Conservation (phyloP, 2,329 filamentous ascomycete genomes). For the Colletotrichum acutatum region DNA sequence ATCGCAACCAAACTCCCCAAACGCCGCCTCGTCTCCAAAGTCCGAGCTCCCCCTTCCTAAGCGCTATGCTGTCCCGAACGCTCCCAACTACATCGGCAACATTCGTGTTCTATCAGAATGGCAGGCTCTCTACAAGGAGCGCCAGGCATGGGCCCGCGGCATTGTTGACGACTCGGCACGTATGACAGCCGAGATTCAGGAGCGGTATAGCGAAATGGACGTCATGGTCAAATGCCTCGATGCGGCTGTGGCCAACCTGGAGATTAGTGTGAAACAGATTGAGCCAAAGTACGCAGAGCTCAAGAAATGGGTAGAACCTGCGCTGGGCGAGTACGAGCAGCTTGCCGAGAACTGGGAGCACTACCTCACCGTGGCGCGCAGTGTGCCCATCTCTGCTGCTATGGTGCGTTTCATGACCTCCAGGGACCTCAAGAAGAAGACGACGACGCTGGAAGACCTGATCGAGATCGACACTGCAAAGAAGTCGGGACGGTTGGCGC, state of each 20-base stretch:
- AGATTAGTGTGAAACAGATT: constrained; percentile 77
- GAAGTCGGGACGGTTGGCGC: constrained; percentile 75
- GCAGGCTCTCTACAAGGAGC: constrained; percentile 85
- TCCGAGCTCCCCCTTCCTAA: constrained; percentile 63
- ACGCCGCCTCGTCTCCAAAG: constrained; percentile 54
- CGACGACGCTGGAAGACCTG: constrained; percentile 77
- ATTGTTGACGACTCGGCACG: constrained; percentile 75
- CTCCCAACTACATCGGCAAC: constrained; percentile 86
- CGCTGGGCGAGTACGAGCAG: constrained; percentile 74
- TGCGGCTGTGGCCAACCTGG: constrained; percentile 87
- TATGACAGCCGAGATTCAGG: constrained; percentile 71
- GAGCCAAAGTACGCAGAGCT: constrained; percentile 78
- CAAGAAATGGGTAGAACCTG: constrained; percentile 75
- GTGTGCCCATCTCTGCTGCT: constrained; percentile 71
- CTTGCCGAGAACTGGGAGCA: constrained; percentile 75
- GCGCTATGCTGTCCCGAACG: constrained; percentile 68
- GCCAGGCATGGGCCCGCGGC: constrained; percentile 81
- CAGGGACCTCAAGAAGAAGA: constrained; percentile 54
- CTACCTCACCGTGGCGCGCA: constrained; percentile 72
- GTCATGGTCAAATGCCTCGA: constrained; percentile 84
- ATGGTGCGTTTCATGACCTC: constrained; percentile 75
- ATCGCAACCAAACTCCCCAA: constrained; percentile 66
- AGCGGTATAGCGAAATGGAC: constrained; percentile 77
- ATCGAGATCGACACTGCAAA: constrained; percentile 79
- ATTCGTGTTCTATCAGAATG: constrained; percentile 87